Conservation (phyloP, 1,284 basidiomycete genomes). For the Ganoderma meredithae region DNA sequence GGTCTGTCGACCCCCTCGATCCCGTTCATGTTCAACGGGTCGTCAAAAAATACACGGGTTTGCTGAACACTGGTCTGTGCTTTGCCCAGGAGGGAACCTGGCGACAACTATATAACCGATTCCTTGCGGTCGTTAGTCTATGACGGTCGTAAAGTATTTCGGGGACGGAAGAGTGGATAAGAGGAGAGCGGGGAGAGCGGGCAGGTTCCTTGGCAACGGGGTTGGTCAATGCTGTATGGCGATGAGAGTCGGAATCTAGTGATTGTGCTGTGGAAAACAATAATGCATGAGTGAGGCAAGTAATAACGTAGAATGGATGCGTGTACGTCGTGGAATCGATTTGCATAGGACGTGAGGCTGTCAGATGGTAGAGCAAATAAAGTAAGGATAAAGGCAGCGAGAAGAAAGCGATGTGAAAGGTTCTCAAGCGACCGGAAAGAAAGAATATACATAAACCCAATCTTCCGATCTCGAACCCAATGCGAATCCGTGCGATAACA, state of each 20-base stretch:
- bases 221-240: not conserved
- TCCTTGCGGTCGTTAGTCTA: constrained; percentile 5
- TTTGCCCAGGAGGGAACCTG: not conserved
- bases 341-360: not conserved
- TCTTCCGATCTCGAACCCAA: not conserved
- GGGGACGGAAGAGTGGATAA: not conserved
- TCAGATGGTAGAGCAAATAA: constrained; percentile 4
- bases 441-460: constrained; percentile 1
- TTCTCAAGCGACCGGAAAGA: not conserved
- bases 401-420: not conserved
- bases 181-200: not conserved
- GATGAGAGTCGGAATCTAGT: not conserved
- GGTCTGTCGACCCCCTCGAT: not conserved
- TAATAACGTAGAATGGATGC: not conserved
- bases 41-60: not conserved
- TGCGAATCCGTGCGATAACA: not conserved
- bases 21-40: not conserved
- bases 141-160: not conserved
- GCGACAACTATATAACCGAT: not conserved
- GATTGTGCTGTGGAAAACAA: not conserved
- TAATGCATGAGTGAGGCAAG: not conserved
- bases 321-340: not conserved
- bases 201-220: not conserved
- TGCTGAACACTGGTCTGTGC: not conserved
- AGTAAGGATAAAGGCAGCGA: not conserved